phyloP scores from a whole-genome alignment of 768 basidiomycete genomes.

The Postia placenta region DNA sequence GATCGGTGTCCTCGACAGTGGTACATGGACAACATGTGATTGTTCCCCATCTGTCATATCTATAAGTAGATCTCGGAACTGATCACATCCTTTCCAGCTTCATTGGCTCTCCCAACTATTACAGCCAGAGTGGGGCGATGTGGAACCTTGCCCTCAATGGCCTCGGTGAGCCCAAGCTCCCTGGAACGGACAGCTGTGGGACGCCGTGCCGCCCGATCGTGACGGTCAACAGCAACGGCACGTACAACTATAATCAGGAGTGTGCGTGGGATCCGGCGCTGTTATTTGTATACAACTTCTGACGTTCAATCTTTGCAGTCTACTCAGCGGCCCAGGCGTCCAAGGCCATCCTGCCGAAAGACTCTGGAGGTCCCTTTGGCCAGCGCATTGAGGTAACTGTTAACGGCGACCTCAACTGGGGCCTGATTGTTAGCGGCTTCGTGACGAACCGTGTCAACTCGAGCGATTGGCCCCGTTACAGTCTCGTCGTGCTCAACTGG shows the following conservation, averaged over 20 bases:
- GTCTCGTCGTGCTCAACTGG: slow-evolving; percentile 72
- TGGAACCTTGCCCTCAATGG: slow-evolving; percentile 72
- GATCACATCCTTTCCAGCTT: slow-evolving; percentile 27
- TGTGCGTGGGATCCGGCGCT: slow-evolving; percentile 34
- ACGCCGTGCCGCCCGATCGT: slow-evolving; percentile 64
- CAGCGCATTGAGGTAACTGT: slow-evolving; percentile 62
- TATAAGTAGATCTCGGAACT: too few relatives aligned
- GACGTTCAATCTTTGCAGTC: slow-evolving; percentile 30
- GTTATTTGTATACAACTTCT: neutral
- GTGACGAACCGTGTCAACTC: slow-evolving; percentile 50
- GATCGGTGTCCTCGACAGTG: slow-evolving; percentile 32
- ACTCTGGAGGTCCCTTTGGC: slow-evolving; percentile 61
- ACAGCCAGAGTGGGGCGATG: slow-evolving; percentile 49
- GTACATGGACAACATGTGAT: slow-evolving; percentile 65
- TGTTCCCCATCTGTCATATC: slow-evolving; percentile 2
- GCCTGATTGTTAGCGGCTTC: slow-evolving; percentile 58
- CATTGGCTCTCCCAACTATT: slow-evolving; percentile 36
- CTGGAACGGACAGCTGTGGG: slow-evolving; percentile 58
- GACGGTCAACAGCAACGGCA: slow-evolving; percentile 58
- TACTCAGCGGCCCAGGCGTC: slow-evolving; percentile 71
- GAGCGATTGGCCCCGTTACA: slow-evolving; percentile 58
- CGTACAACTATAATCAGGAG: slow-evolving; percentile 66
- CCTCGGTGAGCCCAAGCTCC: slow-evolving; percentile 57
- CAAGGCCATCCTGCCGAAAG: slow-evolving; percentile 67
- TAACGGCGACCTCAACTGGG: slow-evolving; percentile 49